Base-by-base conservation (phyloP, 176 grass and related monocot genomes). In the Pharus latifolius region DNA sequence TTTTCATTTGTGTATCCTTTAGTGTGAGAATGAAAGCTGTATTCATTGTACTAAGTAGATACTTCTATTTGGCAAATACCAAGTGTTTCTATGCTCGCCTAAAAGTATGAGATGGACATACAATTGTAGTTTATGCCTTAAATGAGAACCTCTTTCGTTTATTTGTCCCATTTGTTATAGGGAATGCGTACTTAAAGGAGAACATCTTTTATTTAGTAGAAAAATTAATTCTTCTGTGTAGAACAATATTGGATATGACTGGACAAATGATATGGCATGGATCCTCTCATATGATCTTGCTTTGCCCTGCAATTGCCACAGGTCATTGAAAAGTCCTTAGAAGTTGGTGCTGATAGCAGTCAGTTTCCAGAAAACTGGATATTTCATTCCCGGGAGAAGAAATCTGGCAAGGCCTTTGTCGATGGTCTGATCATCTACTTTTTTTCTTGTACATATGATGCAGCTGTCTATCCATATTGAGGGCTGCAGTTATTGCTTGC, bases 311-410 rank as follows among this genome's bases (percentile, higher is more conserved):
- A 67, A 67, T 60, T 54, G 34, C 35, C 42, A 24, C 69, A 83
- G 75, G 85, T 88, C 35, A 83, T 83, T 70, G 75, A 88, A 3
- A 79, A 59, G 9, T 72, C 80, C 41, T 38, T 79, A 2, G 75
- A 79, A 79, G 79, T 88, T 65, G 75, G 80, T 70, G 75, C 75
- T 59, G 80, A 70, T 25, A 79, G 85, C 48, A 79, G 33, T 45
- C 69, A 70, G 63, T 83, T 58, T 56, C 80, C 80, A 29, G 47
- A 74, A 59, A 60, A 79, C 23, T 75, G 75, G 85, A 88, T 79
- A 45, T 79, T 79, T 51, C 75, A 78, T 79, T 83, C 48, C 8
- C 72, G 85, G 38, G 85, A 88, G 45, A 88, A 87, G 73, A 87
- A 87, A 60, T 46, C 66, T 58, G 73, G 73, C 43, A 75, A 81